A percentile compares a stretch with the other conserved stretches of the same genome.
Evolutionary conservation across 2,329 filamentous ascomycete species (phyloP).

Genomic region (Trichoderma sp.): DNA sequence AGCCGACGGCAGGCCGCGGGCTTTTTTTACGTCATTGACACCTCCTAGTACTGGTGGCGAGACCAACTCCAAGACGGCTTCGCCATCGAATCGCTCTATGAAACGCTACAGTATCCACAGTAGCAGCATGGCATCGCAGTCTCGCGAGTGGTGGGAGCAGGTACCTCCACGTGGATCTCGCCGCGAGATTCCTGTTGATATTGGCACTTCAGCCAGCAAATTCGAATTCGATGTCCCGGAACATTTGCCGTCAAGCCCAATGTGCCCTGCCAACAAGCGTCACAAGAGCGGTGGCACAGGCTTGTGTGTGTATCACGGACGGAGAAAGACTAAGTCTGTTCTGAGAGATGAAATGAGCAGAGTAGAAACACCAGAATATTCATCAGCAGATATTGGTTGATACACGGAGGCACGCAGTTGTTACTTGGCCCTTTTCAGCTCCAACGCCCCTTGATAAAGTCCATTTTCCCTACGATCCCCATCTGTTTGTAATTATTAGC

Average conservation of each 20-base stretch:
- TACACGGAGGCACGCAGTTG: background rate
- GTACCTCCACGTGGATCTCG: constrained; percentile 27
- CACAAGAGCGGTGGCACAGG: constrained; percentile 46
- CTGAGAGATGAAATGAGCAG: constrained; percentile 31
- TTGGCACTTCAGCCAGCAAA: constrained; percentile 17
- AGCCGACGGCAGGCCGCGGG: constrained; percentile 37
- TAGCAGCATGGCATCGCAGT: constrained; percentile 26
- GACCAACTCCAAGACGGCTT: background rate
- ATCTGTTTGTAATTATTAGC: background rate
- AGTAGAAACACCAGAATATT: background rate
- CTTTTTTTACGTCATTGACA: constrained; percentile 45
- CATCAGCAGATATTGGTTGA: background rate
- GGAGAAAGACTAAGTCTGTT: constrained; percentile 28
- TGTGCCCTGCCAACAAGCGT: constrained; percentile 50
- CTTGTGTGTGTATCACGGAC: constrained; percentile 51
- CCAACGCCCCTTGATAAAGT: background rate
- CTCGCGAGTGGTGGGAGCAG: constrained; percentile 40
- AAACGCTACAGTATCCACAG: constrained; percentile 26
- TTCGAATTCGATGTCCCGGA: constrained; percentile 53
- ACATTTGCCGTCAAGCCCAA: constrained; percentile 50
- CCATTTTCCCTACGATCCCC: background rate
- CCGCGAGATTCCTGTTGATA: constrained; percentile 22
- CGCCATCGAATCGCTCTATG: constrained; percentile 14
- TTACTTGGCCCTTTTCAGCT: background rate
- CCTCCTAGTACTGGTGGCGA: constrained; percentile 27